These are phyloP conservation scores for Fusarium pseudocircinatum DNA, from an alignment of 2,329 filamentous ascomycete species.

Conservation along the genomic window DNA sequence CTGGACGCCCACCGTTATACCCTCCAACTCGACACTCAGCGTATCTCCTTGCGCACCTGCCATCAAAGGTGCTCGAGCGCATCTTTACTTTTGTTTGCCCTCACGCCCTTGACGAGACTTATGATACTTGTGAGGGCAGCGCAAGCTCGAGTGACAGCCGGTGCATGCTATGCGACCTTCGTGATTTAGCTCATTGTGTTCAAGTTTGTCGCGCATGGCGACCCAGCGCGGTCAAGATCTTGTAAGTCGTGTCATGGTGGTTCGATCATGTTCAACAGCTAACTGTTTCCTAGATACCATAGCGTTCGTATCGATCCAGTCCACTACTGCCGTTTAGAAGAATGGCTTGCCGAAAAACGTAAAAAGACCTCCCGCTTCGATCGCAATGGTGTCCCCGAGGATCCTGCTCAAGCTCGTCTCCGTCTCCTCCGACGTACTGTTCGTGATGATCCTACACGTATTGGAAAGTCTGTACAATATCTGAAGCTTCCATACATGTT, in stretches of 20 bases:
- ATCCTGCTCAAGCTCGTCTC: conserved; percentile 79
- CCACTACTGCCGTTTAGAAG: conserved; percentile 92
- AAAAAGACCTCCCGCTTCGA: conserved; percentile 78
- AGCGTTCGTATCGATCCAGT: conserved; percentile 93
- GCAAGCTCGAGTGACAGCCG: conserved; percentile 71
- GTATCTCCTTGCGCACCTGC: conserved; percentile 63
- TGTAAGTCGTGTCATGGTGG: conserved; percentile 63
- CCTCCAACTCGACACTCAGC: conserved; percentile 55
- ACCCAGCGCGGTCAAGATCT: conserved; percentile 56
- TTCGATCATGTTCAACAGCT: conserved; percentile 12
- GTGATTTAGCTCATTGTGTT: conserved; percentile 84
- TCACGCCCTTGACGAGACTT: conserved; percentile 79
- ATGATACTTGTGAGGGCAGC: conserved; percentile 84
- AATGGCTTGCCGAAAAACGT: conserved; percentile 79
- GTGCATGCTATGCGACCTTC: conserved; percentile 93
- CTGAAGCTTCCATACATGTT: conserved; percentile 96
- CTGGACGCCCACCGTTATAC: conserved; percentile 42
- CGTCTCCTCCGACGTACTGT: conserved; percentile 83
- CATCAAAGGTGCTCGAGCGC: conserved; percentile 73
- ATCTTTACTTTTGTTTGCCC: conserved; percentile 88
- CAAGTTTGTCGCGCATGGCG: conserved; percentile 80
- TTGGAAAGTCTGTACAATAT: conserved; percentile 77
- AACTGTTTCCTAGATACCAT: conserved; percentile 69
- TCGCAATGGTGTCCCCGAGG: conserved; percentile 81
- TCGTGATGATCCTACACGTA: conserved; percentile 74